Evolutionary conservation across 2,329 filamentous ascomycete genomes (phyloP).

Genomic region (Sclerotinia sclerotiorum): DNA sequence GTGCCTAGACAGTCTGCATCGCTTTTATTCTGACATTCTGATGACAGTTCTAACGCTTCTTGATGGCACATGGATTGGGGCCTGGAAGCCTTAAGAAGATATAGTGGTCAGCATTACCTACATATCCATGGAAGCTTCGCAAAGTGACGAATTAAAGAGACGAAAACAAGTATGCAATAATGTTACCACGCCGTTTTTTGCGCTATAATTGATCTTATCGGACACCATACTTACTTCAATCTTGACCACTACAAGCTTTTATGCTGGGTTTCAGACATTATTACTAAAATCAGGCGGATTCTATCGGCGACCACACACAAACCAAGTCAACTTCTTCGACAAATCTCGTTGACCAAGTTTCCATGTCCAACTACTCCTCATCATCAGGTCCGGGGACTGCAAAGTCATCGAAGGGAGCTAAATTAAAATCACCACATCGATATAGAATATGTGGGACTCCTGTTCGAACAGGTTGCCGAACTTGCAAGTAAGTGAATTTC

Average conservation of each 20-base stretch:
- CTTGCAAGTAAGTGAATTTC: conserved; percentile 36
- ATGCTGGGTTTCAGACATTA: not conserved
- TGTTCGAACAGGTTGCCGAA: conserved; percentile 35
- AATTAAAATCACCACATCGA: conserved; percentile 33
- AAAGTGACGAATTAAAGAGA: not conserved
- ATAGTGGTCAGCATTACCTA: conserved; percentile 15
- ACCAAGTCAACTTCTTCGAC: not conserved
- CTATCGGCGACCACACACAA: not conserved
- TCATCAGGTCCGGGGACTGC: not conserved
- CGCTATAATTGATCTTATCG: not conserved
- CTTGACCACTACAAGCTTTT: not conserved
- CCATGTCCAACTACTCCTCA: not conserved
- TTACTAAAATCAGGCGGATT: not conserved
- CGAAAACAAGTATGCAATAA: not conserved
- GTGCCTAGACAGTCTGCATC: conserved; percentile 1
- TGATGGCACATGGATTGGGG: not conserved
- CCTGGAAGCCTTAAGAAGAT: not conserved
- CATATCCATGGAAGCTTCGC: not conserved
- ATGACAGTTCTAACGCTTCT: not conserved
- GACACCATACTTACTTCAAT: not conserved
- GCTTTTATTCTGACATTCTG: conserved; percentile 15
- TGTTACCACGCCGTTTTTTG: not conserved
- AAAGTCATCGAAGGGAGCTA: conserved; percentile 3
- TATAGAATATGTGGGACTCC: conserved; percentile 39
- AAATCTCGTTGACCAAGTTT: not conserved